Base-by-base conservation (phyloP, 352 stramenopile genomes). In the Phytophthora cryptogea region DNA sequence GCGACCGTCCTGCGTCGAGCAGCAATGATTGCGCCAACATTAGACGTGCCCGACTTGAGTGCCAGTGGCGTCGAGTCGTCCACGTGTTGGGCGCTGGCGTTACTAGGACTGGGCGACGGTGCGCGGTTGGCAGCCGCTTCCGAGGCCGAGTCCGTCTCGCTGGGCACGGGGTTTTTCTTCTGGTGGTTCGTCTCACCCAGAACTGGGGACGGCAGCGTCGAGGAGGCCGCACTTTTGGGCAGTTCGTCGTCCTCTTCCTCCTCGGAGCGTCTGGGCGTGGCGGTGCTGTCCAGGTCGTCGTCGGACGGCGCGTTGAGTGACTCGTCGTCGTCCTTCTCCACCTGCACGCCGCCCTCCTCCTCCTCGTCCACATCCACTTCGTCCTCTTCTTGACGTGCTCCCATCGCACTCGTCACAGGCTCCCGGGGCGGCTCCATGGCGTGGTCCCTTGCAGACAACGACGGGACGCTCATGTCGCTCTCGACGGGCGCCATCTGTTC, bases 251-350 rank as follows among this genome's bases (percentile, higher is more conserved):
- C 68, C 26, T 89, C 80, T 23, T 90, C 80, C 8, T 70, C 76
- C 49, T 86, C 76, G 0, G 63, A 67, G 44, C 74, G 76, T 36
- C 53, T 63, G 3, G 78, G 78, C 13, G 80, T 88, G 14, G 79
- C 64, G 30, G 77, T 78, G 68, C 72, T 89, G 54, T 92, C 83
- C 35, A 90, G 54, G 27, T 92, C 83, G 57, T 90, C 80, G 55
- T 92, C 83, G 20, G 78, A 92, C 23, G 78, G 83, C 41, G 69
- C 78, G 48, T 92, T 86, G 30, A 88, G 63, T 20, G 73, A 87
- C 71, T 89, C 80, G 50, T 92, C 83, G 59, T 92, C 82, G 58
- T 90, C 82, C 46, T 89, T 90, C 57, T 90, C 78, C 28, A 89
- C 75, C 32, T 72, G 74, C 41, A 89, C 76, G 20, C 79, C 76